phyloP scores from a whole-genome alignment of 1,284 basidiomycete genomes.

The Rhodofomes roseus region DNA sequence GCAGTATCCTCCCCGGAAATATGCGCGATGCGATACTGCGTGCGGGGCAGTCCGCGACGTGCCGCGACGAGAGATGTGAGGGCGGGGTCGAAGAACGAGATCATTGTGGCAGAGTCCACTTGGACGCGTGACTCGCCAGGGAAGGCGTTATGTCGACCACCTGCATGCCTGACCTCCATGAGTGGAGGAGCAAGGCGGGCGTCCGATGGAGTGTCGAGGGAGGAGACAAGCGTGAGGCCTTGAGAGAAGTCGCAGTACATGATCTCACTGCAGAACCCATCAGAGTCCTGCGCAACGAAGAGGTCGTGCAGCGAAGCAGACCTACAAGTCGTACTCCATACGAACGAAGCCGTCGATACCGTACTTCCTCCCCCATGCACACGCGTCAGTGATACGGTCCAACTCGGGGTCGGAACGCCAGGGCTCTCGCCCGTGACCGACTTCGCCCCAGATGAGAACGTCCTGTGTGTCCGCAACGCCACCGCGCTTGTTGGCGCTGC shows the following conservation, averaged over 20 bases:
- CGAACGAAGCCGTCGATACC: neutral
- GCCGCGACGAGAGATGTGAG: neutral
- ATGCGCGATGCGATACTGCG: neutral
- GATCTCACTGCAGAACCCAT: neutral
- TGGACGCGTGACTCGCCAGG: neutral
- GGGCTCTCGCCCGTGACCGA: neutral
- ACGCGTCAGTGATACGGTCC: neutral
- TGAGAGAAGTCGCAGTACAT: neutral
- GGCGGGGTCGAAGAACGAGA: conserved; percentile 1
- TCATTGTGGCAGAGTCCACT: neutral
- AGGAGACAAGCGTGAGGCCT: neutral
- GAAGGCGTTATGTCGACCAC: neutral
- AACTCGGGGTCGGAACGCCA: conserved; percentile 1
- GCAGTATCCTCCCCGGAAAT: neutral
- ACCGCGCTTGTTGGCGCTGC: neutral
- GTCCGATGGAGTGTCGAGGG: neutral
- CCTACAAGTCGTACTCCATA: conserved; percentile 1
- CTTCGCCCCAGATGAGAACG: conserved; percentile 1
- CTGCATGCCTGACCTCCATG: neutral
- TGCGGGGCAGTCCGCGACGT: neutral
- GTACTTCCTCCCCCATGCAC: neutral
- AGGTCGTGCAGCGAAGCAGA: neutral
- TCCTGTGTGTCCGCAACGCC: neutral
- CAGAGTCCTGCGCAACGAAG: neutral
- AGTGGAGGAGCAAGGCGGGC: neutral